Conservation (phyloP, 495 filamentous ascomycete species). For the Hamigera avellanea region DNA sequence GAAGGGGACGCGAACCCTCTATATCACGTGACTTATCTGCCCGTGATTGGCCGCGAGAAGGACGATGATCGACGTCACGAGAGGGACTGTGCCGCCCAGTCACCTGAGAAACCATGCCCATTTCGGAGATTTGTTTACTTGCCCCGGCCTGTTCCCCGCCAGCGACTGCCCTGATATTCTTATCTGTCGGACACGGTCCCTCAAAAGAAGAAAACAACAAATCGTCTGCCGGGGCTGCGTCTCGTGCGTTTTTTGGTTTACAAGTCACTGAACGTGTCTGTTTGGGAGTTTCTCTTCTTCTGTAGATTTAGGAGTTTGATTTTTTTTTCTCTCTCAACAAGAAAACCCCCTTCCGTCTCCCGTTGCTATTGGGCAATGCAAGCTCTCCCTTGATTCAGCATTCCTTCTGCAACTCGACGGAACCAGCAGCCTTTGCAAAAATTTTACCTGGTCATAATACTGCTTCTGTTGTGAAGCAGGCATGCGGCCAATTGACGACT, state of each 20-base stretch:
- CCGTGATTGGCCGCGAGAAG: no score
- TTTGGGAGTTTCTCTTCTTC: no score
- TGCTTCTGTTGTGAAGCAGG: constrained; percentile 27
- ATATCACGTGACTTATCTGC: no score
- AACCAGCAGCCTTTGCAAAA: background rate
- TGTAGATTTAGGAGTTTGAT: no score
- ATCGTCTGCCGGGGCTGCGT: background rate
- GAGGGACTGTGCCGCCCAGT: no score
- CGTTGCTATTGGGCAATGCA: constrained; percentile 11
- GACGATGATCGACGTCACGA: no score
- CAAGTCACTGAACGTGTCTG: no score
- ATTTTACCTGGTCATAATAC: constrained; percentile 4
- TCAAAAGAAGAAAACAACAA: background rate
- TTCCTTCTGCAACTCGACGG: constrained; percentile 9
- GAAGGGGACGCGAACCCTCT: no score
- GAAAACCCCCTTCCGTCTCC: background rate
- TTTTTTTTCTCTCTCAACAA: constrained; percentile 4
- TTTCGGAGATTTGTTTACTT: constrained; percentile 37
- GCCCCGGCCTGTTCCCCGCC: constrained; percentile 1
- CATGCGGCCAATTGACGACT: constrained; percentile 29
- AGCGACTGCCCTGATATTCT: background rate
- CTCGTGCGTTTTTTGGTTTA: background rate
- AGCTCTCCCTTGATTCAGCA: constrained; percentile 20
- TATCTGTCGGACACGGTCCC: no score
- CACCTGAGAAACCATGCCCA: constrained; percentile 22